Percentiles rank a stretch among this genome's conserved stretches.
phyloP scores from a whole-genome alignment of 768 basidiomycete genomes.

The Lactarius evosmus region DNA sequence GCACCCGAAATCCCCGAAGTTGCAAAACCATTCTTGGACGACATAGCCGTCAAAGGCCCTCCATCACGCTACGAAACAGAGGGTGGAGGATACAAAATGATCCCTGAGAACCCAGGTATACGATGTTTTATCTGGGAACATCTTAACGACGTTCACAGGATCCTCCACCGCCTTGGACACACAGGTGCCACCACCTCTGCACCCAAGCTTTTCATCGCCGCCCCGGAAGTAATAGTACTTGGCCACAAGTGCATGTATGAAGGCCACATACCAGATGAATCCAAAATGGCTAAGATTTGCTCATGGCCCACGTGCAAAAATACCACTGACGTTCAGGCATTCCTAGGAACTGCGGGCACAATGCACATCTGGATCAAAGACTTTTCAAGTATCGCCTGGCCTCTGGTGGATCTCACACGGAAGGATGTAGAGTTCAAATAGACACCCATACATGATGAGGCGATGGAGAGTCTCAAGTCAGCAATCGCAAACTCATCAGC shows the following conservation, averaged over 20 bases:
- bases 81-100: background rate
- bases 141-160: too few relatives aligned
- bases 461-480: too few relatives aligned
- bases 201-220: background rate
- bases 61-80: too few relatives aligned
- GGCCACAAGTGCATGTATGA: constrained; percentile 38
- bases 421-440: too few relatives aligned
- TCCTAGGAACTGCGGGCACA: too few relatives aligned
- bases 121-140: background rate
- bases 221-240: constrained; percentile 35
- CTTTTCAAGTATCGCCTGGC: too few relatives aligned
- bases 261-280: constrained; percentile 34
- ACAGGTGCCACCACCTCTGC: background rate
- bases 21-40: too few relatives aligned
- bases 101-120: background rate
- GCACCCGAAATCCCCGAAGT: background rate
- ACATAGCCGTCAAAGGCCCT: too few relatives aligned
- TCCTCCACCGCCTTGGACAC: background rate
- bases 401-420: too few relatives aligned
- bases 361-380: too few relatives aligned
- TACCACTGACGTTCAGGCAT: constrained; percentile 31
- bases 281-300: constrained; percentile 30
- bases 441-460: too few relatives aligned
- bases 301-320: constrained; percentile 28
- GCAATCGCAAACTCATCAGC: too few relatives aligned